Base-by-base conservation (phyloP, 805 yeast species). In the Kuraishia hungarica region DNA sequence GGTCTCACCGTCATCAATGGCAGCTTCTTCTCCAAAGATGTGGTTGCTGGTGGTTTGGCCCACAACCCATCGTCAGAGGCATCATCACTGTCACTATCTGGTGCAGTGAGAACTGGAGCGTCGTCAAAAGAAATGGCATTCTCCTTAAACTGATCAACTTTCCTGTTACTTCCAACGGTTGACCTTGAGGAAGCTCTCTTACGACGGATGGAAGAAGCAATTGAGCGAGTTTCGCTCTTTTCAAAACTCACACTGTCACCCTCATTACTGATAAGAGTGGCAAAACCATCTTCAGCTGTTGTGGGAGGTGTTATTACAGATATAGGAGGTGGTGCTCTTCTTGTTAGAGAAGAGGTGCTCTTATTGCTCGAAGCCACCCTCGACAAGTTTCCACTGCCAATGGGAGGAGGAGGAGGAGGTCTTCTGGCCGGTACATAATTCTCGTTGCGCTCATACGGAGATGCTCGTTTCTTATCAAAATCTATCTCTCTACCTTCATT, bases 1-100 rank as follows among this genome's bases (percentile, higher is more conserved):
- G 99, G 99, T 66, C 99, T 82, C 17, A 94, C 86, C 7, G 86
- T 84, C 89, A 71, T 59, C 2, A 62, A 53, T 11, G 64, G 60
- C 2, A 26, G 22, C 24, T 50, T 50, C 17, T 28, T 23, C n/a
- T 49, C 22, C 15, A 43, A 17, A n/a, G 52, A 17, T 4, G 48
- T 20, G 19, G n/a, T 19, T 51, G 66, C 59, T 3, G 77, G 77
- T 0, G 70, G 65, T 53, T 81, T 81, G 1, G 87, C 86, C 80
- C 86, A 84, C 55, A 84, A 71, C 1, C 80, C 86, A 51, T 76
- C 84, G 53, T 79, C 84, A 1, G 77, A 72, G 26, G 72, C 73
- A 35, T 63, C 67, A 8, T 66, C 66, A 21, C 61, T 63, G 35
- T 64, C 67, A 17, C 43, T 35, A 46, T 65, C 68, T 21, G 58